Percentiles rank a stretch among this genome's conserved stretches.
phyloP scores from a whole-genome alignment of 441 rosid species.

The Capsella rubella region DNA sequence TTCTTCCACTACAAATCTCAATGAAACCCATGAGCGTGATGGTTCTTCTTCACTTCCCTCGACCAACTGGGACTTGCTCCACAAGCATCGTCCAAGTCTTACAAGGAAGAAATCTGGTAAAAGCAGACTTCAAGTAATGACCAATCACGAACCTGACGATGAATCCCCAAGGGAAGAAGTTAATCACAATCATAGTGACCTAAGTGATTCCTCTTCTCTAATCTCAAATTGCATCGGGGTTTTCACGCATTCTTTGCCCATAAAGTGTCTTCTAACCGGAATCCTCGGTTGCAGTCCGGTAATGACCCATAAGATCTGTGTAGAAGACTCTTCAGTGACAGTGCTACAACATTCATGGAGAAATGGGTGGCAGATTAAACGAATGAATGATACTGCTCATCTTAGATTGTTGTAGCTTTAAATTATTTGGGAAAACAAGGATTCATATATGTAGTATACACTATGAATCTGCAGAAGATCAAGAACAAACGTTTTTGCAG shows the following conservation, averaged over 20 bases:
- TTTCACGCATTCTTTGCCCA: conserved; percentile 81
- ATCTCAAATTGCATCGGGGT: conserved; percentile 63
- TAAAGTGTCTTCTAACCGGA: conserved; percentile 85
- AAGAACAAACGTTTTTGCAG: conserved; percentile 27
- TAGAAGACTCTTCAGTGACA: conserved; percentile 90
- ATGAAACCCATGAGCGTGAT: conserved; percentile 64
- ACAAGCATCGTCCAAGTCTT: conserved; percentile 67
- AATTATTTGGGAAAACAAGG: conserved; percentile 3
- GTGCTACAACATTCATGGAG: conserved; percentile 82
- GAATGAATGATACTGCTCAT: conserved; percentile 85
- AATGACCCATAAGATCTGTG: conserved; percentile 74
- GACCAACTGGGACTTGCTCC: conserved; percentile 67
- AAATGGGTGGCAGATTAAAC: conserved; percentile 94
- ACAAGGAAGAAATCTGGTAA: conserved; percentile 84
- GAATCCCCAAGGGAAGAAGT: conserved; percentile 66
- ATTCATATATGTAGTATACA: conserved; percentile 17
- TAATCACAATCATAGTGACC: conserved; percentile 46
- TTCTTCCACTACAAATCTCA: conserved; percentile 51
- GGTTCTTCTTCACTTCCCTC: conserved; percentile 55
- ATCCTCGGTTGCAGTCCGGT: conserved; percentile 81
- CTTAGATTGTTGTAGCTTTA: conserved; percentile 77
- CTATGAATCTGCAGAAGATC: conserved; percentile 30
- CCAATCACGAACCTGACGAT: conserved; percentile 76
- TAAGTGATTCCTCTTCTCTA: conserved; percentile 57
- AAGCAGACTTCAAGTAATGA: conserved; percentile 86